These are phyloP conservation scores for Zymoseptoria ardabiliae DNA, from an alignment of 2,329 filamentous ascomycete genomes.

Conservation along the genomic window DNA sequence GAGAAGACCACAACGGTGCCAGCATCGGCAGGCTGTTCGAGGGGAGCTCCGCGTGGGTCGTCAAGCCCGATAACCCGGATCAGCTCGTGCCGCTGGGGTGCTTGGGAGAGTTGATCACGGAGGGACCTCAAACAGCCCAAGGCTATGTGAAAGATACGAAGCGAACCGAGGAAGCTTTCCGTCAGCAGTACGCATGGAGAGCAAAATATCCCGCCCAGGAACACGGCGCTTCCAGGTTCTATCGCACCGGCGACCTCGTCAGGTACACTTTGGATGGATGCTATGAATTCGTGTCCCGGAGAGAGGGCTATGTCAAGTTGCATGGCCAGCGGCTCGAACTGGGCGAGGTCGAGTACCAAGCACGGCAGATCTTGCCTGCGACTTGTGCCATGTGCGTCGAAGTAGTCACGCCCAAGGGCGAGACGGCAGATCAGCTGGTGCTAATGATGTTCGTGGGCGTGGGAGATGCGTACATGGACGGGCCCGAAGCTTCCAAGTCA, in stretches of 20 bases:
- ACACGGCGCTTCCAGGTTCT: constrained; percentile 43
- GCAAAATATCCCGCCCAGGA: constrained; percentile 1
- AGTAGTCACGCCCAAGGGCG: neutral
- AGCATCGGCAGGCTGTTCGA: constrained; percentile 14
- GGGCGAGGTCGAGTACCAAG: constrained; percentile 9
- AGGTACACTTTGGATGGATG: constrained; percentile 14
- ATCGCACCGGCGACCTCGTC: constrained; percentile 43
- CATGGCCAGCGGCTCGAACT: constrained; percentile 18
- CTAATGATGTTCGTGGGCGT: constrained; percentile 1
- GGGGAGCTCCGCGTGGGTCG: constrained; percentile 6
- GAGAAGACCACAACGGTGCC: neutral
- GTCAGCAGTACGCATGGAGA: constrained; percentile 23
- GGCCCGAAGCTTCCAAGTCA: neutral
- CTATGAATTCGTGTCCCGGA: constrained; percentile 15
- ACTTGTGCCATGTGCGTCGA: constrained; percentile 1
- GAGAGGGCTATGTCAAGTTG: constrained; percentile 18
- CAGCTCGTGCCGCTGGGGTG: constrained; percentile 35
- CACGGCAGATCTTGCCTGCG: neutral
- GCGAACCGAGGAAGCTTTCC: constrained; percentile 33
- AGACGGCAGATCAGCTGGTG: neutral
- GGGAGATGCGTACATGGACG: neutral
- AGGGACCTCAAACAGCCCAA: constrained; percentile 37
- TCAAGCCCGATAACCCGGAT: constrained; percentile 18
- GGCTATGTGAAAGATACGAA: constrained; percentile 33
- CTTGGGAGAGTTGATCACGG: constrained; percentile 41